Evolutionary conservation across 352 stramenopile species (phyloP), one percentile per base, ranked within the genome.

Genomic region (Phytophthora hibernalis): DNA sequence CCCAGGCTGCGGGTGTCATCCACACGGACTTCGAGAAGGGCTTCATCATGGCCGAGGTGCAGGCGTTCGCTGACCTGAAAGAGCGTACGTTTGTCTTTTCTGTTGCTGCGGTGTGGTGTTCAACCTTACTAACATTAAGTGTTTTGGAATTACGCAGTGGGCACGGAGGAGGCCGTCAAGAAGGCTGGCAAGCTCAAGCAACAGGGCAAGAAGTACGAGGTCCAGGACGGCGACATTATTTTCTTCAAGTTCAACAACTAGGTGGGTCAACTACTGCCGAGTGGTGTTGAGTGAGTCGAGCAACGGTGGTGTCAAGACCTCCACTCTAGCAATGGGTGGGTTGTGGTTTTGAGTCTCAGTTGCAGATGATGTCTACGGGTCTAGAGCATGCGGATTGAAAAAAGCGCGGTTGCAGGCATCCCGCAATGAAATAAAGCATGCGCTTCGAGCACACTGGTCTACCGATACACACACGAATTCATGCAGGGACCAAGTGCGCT

Each of bases 1-100:
- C 97, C 10, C 97, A 99, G 78, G 98, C 98, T 52, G 98, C 98
- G 40, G 97, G 97, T 74, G 96, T 99, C 10, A 99, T 99, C 85
- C 98, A 99, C 84, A 97, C 94, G 38, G 98, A 99, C 80, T 99
- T 99, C 68, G 98, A 99, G 86, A 95, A 98, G 77, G 98, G 98
- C 56, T 99, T 99, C 78, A 99, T 99, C 75, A 97, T 93, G 76
- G 96, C 96, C 26, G 89, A 97, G 84, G 87, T 95, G 9, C 85
- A 94, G 75, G 69, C 86, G 11, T 97, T 95, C 61, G 85, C 85
- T n/a, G 89, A 96, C 71, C 62, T 96, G 60, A 96, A 96, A 88
- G 89, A 96, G 61, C 65, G 88, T 93, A 89, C 57, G 87, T 90
- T 58, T 67, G 24, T n/a, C 18, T 33, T 20, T 43, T 37, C 5